Percentiles rank a stretch among this genome's conserved stretches.
These are phyloP conservation scores for Magnusiomyces suaveolens DNA, from an alignment of 1,139 yeast species.

Conservation along the genomic window DNA sequence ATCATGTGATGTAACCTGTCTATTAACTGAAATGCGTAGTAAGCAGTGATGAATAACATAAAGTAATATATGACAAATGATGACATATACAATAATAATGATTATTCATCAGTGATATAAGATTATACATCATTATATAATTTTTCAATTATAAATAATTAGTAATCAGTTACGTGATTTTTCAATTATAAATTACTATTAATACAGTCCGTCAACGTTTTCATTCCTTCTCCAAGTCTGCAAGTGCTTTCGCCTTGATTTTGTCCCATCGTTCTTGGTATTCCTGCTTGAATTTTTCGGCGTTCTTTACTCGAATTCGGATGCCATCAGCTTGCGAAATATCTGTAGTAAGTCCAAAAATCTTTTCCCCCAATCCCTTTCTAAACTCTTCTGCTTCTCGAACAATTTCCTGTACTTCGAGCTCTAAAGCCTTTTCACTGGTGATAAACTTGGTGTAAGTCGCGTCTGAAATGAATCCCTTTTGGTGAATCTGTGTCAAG, in stretches of 20 bases:
- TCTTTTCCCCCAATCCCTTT: slow-evolving; percentile 69
- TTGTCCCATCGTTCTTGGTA: slow-evolving; percentile 22
- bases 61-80: too few species aligned
- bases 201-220: background rate
- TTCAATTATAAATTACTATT: too few species aligned
- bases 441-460: slow-evolving; percentile 69
- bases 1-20: background rate
- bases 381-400: slow-evolving; percentile 64
- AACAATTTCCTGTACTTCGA: slow-evolving; percentile 73
- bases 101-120: too few species aligned
- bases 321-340: slow-evolving; percentile 87
- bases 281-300: slow-evolving; percentile 34
- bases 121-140: too few species aligned
- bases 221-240: slow-evolving; percentile 11
- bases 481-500: slow-evolving; percentile 64
- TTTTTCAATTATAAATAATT: too few species aligned
- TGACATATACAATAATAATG: too few species aligned
- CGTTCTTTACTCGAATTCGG: slow-evolving; percentile 64
- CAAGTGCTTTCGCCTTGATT: slow-evolving; percentile 16
- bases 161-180: too few species aligned
- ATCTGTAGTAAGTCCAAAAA: slow-evolving; percentile 77
- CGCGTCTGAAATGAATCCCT: slow-evolving; percentile 87
- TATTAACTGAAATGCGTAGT: background rate
- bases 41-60: too few species aligned
- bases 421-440: slow-evolving; percentile 66